A percentile compares a stretch with the other conserved stretches of the same genome.
Evolutionary conservation across 305 asterid species (phyloP).

Genomic region (Rubia balearica): DNA sequence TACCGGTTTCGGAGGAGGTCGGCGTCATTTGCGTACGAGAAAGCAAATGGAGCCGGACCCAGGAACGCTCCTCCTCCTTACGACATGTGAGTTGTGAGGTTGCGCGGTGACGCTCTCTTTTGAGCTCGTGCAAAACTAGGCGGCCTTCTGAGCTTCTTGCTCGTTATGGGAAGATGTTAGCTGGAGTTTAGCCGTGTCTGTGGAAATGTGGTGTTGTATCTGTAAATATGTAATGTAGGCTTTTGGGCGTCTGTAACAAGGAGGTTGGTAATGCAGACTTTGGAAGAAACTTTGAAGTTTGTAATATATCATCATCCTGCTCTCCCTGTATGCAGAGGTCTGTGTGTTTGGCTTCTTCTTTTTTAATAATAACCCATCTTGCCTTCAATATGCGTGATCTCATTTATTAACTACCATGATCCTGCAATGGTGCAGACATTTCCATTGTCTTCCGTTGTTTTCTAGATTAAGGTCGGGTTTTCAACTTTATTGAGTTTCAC

Average conservation of each 20-base stretch:
- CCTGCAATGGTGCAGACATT: too few relatives aligned
- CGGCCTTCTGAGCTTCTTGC: conserved; percentile 12
- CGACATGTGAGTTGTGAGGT: conserved; percentile 52
- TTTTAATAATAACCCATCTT: background rate
- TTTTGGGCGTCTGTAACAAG: background rate
- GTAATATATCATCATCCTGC: conserved; percentile 3
- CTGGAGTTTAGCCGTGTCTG: background rate
- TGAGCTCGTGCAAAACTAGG: conserved; percentile 16
- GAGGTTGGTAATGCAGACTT: conserved; percentile 13
- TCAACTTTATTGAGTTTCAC: too few relatives aligned
- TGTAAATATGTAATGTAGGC: conserved; percentile 11
- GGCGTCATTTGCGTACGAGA: conserved; percentile 62
- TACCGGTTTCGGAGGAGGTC: conserved; percentile 66
- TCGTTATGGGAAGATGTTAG: background rate
- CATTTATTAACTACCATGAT: too few relatives aligned
- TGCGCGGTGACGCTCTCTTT: background rate
- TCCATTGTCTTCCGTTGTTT: too few relatives aligned
- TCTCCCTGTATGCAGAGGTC: background rate
- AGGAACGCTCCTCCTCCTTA: conserved; percentile 88
- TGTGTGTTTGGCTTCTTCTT: background rate
- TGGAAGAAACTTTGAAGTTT: conserved; percentile 9
- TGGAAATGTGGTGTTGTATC: background rate
- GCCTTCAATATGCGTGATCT: background rate
- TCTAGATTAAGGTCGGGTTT: too few relatives aligned
- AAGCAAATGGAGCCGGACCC: conserved; percentile 70